Conservation (phyloP, 73 alveolate species). For the Paramecium octaurelia region DNA sequence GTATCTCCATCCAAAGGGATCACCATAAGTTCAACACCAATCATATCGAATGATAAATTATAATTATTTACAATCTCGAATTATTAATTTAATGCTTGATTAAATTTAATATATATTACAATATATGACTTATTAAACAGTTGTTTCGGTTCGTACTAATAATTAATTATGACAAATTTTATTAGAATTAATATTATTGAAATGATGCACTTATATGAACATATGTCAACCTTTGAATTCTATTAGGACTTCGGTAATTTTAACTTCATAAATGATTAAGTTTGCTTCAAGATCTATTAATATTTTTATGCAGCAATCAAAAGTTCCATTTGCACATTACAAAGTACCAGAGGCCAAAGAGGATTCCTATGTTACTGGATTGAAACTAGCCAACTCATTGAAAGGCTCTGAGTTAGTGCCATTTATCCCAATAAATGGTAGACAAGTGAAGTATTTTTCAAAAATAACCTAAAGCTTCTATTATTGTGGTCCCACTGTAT, state of each 20-base stretch:
- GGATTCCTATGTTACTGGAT: conserved; percentile 7
- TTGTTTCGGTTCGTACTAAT: neutral
- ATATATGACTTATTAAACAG: neutral
- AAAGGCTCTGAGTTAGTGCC: neutral
- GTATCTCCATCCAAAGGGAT: neutral
- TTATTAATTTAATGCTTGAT: neutral
- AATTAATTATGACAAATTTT: neutral
- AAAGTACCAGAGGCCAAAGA: neutral
- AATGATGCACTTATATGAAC: neutral
- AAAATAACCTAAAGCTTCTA: neutral
- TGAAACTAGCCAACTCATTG: neutral
- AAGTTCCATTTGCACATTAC: neutral
- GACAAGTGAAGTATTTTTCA: conserved; percentile 8
- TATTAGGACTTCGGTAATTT: neutral
- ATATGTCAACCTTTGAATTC: neutral
- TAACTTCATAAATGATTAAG: neutral
- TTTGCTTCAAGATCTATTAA: neutral
- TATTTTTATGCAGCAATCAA: neutral
- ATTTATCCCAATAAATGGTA: conserved; percentile 57
- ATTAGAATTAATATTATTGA: neutral
- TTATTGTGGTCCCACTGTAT: conserved; percentile 70
- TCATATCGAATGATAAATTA: neutral
- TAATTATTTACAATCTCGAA: neutral
- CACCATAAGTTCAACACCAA: neutral
- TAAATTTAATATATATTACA: neutral